phyloP scores from a whole-genome alignment of 805 yeast species.

The Candida loeiensis region DNA sequence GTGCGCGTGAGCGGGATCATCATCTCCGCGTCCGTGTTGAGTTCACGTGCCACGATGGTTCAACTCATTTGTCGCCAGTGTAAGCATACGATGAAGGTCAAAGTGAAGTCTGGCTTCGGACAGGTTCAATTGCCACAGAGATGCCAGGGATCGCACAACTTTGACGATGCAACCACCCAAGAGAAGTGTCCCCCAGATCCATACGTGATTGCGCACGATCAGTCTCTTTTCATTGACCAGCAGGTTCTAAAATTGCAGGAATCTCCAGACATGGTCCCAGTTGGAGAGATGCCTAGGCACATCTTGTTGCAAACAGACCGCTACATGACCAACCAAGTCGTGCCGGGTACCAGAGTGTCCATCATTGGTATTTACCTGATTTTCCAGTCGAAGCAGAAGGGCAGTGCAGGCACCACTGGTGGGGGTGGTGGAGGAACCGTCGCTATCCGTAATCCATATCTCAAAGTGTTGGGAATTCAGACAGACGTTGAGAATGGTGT shows the following conservation, averaged over 20 bases:
- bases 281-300: conserved; percentile 98
- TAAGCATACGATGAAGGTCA: conserved; percentile 69
- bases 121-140: conserved; percentile 61
- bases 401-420: conserved; percentile 23
- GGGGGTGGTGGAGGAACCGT: conserved; percentile 47
- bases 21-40: conserved; percentile 83
- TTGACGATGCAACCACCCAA: conserved; percentile 42
- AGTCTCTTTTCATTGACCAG: conserved; percentile 90
- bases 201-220: conserved; percentile 88
- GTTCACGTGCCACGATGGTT: conserved; percentile 81
- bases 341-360: conserved; percentile 94
- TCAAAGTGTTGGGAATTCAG: conserved; percentile 81
- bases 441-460: conserved; percentile 90
- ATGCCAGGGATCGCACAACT: conserved; percentile 51
- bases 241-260: conserved; percentile 93
- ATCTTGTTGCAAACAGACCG: conserved; percentile 84
- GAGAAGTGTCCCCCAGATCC: conserved; percentile 87
- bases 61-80: conserved; percentile 86
- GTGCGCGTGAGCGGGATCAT: conserved; percentile 91
- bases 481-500: conserved; percentile 74
- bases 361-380: conserved; percentile 91
- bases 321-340: conserved; percentile 80
- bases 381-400: conserved; percentile 63
- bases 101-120: conserved; percentile 67
- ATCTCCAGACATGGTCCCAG: conserved; percentile 98